Evolutionary conservation across 176 grass and related monocot species (phyloP).

Genomic region (Oryza australiensis): DNA sequence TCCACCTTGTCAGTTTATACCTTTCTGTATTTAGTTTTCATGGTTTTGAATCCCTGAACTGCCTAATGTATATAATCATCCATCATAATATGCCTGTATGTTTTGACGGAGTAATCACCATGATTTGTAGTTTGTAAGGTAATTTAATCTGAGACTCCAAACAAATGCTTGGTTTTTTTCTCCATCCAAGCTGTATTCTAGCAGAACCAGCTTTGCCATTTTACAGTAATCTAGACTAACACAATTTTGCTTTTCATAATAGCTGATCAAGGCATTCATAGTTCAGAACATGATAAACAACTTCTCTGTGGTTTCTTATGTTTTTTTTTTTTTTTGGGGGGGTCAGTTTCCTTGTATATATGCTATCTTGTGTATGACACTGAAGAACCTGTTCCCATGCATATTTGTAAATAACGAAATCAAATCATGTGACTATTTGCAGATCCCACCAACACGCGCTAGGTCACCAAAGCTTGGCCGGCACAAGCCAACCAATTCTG

Average conservation of each 20-base stretch:
- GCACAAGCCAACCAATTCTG: slow-evolving; percentile 57
- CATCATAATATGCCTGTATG: neutral
- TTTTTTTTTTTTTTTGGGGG: slow-evolving; percentile 4
- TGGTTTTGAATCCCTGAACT: neutral
- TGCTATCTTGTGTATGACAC: neutral
- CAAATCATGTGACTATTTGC: slow-evolving; percentile 34
- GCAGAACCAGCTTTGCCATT: neutral
- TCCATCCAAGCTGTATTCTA: neutral
- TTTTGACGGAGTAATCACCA: neutral
- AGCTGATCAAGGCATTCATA: neutral
- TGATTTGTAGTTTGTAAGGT: neutral
- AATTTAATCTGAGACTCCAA: neutral
- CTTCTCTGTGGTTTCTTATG: neutral
- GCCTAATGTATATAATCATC: neutral
- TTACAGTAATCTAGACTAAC: neutral
- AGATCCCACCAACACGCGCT: slow-evolving; percentile 92
- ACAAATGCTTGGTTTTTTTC: neutral
- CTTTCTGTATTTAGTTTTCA: neutral
- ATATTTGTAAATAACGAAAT: slow-evolving; percentile 15
- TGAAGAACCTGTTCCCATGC: slow-evolving; percentile 9
- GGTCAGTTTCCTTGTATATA: neutral
- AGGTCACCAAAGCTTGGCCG: slow-evolving; percentile 93
- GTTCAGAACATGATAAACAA: slow-evolving; percentile 4
- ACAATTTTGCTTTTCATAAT: neutral
- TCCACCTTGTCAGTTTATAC: neutral